These are phyloP conservation scores for Chrysosporium keratinophilum DNA, from an alignment of 2,329 filamentous ascomycete species.

Conservation along the genomic window DNA sequence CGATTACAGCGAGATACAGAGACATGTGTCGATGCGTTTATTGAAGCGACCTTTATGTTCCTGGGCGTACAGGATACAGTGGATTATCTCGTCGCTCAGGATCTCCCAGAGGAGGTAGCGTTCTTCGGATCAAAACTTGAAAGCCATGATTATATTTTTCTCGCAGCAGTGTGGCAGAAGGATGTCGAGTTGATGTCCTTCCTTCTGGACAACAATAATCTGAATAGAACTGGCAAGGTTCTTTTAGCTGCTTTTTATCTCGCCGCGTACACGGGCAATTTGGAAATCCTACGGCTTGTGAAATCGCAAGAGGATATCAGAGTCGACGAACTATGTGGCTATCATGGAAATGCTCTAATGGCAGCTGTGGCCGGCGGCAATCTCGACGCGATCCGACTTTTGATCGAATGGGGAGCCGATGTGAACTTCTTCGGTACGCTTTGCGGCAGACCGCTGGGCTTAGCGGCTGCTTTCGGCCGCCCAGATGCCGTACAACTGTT, in stretches of 20 bases:
- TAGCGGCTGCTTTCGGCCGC: neutral
- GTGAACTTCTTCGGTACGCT: neutral
- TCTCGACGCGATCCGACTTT: neutral
- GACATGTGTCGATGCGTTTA: neutral
- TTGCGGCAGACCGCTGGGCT: neutral
- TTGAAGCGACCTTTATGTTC: too few relatives aligned
- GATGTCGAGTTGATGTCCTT: too few relatives aligned
- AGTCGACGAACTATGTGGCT: neutral
- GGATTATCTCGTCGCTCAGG: too few relatives aligned
- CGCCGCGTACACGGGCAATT: neutral
- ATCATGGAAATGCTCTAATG: neutral
- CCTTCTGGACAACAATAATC: neutral
- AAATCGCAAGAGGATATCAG: neutral
- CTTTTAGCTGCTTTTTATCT: neutral
- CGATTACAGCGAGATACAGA: neutral
- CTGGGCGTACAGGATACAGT: too few relatives aligned
- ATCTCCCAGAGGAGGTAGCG: too few relatives aligned
- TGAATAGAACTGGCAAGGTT: neutral
- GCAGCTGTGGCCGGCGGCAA: neutral
- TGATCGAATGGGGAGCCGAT: neutral
- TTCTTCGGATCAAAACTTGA: too few relatives aligned
- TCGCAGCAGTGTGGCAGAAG: too few relatives aligned
- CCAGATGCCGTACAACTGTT: neutral
- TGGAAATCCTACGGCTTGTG: neutral
- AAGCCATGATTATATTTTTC: too few relatives aligned